A percentile compares a stretch with the other conserved stretches of the same genome.
Evolutionary conservation across 805 yeast species (phyloP).

Genomic region (Sugiyamaella chiloensis): DNA sequence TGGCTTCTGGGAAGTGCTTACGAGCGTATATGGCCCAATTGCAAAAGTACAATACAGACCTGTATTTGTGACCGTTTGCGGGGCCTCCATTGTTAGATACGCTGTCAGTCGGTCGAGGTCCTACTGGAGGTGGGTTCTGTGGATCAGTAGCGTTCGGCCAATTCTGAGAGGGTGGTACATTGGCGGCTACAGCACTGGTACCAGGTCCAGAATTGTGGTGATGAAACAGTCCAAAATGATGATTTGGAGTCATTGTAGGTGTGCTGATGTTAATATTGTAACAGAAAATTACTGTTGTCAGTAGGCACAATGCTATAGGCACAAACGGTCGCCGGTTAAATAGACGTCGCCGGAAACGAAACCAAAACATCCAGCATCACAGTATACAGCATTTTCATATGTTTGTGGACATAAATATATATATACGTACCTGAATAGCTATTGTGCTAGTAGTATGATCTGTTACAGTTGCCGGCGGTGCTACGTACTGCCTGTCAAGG

Average conservation of each 20-base stretch:
- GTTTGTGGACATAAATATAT: too few species aligned
- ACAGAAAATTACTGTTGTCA: not conserved
- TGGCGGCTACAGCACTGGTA: not conserved
- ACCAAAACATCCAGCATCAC: not conserved
- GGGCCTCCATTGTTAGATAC: not conserved
- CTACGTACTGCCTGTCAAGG: too few species aligned
- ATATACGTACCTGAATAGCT: too few species aligned
- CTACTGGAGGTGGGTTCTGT: not conserved
- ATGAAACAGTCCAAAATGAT: conserved; percentile 1
- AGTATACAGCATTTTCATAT: too few species aligned
- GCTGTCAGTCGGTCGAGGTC: not conserved
- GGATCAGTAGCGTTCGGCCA: not conserved
- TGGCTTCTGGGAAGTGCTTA: conserved; percentile 55
- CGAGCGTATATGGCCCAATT: conserved; percentile 66
- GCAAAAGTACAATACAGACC: conserved; percentile 26
- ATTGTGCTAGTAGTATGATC: too few species aligned
- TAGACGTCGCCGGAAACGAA: not conserved
- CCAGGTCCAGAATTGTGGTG: not conserved
- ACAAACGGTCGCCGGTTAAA: not conserved
- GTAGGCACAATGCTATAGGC: not conserved
- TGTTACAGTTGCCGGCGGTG: too few species aligned
- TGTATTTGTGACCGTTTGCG: conserved; percentile 9
- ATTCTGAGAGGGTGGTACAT: not conserved
- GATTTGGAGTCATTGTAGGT: not conserved
- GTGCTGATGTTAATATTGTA: not conserved